Base-by-base conservation (phyloP, 2,329 filamentous ascomycete species). In the Fusarium hostae region DNA sequence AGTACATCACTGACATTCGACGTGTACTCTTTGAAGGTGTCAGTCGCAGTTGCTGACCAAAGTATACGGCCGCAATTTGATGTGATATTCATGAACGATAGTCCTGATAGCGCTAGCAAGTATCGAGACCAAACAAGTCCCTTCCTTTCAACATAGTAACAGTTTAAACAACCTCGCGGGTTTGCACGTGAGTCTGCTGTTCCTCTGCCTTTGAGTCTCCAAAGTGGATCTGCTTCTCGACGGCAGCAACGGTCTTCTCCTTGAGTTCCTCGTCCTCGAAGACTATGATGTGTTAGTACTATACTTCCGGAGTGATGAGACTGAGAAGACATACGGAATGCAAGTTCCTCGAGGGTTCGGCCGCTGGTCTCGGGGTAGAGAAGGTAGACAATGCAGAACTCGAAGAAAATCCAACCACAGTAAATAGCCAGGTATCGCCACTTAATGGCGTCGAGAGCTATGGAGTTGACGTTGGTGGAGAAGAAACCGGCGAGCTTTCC, bases 281-380 rank as follows among this genome's bases (percentile, higher is more conserved):
- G 39, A 83, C 81, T 83, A 59, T 50, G 4, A n/a, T 41, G 22
- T 6, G 35, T 78, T 66, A 77, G 70, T 18, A 34, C 7, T 3
- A 1, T 15, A 4, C 16, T 9, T 41, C 26, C 34, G 9, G 22
- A n/a, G 9, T 3, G 1, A 6, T 2, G 11, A 13, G 13, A 4
- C 12, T 2, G 7, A 34, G 15, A 12, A 12, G 35, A 80, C 82
- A 75, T 79, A 84, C 82, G 73, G 74, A 84, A 83, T 4, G 81
- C 72, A 48, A 84, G 76, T 55, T 96, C 93, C 83, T 96, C 93
- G 28, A 96, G 84, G 57, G 92, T 91, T 66, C 94, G 72, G 22
- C 74, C 94, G 68, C 91, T 92, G 0, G 94, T 97, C 82, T 97
- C 94, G 13, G 94, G 93, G 79, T 95, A 97, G 70, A 95, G 86